These are phyloP conservation scores for Forsythia viridissima DNA, from an alignment of 257 asterid genomes.

Conservation along the genomic window DNA sequence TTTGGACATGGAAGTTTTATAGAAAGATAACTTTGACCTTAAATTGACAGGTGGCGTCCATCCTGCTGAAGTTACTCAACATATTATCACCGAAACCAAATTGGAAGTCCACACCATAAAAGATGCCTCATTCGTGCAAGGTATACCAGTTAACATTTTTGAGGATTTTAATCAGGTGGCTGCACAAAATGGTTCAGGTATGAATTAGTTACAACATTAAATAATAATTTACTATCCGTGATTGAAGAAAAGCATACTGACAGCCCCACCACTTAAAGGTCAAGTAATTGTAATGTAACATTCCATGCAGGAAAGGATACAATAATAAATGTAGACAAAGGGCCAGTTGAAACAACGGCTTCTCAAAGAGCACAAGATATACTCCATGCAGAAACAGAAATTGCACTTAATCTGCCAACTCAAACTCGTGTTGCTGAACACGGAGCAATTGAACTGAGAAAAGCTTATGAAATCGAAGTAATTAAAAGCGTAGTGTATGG, in stretches of 20 bases:
- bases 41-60: slow-evolving; percentile 41
- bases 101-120: slow-evolving; percentile 35
- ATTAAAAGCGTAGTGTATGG: slow-evolving; percentile 77
- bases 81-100: slow-evolving; percentile 31
- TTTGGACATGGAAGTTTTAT: not conserved
- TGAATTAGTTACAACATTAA: not conserved
- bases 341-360: slow-evolving; percentile 16
- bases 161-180: slow-evolving; percentile 22
- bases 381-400: slow-evolving; percentile 20
- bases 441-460: slow-evolving; percentile 36
- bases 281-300: slow-evolving; percentile 6
- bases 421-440: slow-evolving; percentile 29
- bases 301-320: slow-evolving; percentile 59
- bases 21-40: not conserved
- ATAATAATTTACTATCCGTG: not conserved
- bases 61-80: slow-evolving; percentile 42
- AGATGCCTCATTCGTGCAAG: slow-evolving; percentile 36
- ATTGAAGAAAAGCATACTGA: not conserved
- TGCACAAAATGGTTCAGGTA: slow-evolving; percentile 22
- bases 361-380: slow-evolving; percentile 23
- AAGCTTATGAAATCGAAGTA: slow-evolving; percentile 52
- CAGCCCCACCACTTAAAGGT: not conserved
- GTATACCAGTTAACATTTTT: slow-evolving; percentile 21
- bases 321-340: slow-evolving; percentile 50
- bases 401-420: slow-evolving; percentile 26